Evolutionary conservation across 148 eudicot species (phyloP).

Genomic region (Amaranthus cruentus): DNA sequence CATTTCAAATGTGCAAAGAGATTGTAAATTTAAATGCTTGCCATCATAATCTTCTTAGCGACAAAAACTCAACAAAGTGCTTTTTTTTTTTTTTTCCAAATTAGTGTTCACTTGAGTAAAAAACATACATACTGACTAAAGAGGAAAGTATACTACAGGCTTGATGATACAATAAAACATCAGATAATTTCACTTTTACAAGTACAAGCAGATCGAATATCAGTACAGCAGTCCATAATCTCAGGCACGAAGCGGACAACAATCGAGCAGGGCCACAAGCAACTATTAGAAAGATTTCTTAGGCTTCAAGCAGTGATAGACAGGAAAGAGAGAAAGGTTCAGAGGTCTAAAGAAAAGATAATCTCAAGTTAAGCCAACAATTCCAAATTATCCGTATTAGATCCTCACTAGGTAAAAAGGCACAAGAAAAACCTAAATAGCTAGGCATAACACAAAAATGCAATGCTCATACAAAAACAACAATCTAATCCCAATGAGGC

Average conservation of each 20-base stretch:
- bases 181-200: not conserved
- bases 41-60: no score
- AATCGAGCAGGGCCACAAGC: no score
- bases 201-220: no score
- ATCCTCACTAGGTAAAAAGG: not conserved
- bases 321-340: not conserved
- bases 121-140: not conserved
- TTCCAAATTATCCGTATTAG: not conserved
- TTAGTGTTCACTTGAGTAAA: not conserved
- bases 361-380: not conserved
- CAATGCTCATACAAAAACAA: not conserved
- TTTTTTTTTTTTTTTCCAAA: no score
- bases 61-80: no score
- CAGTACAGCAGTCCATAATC: no score
- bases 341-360: not conserved
- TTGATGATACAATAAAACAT: not conserved
- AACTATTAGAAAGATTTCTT: not conserved
- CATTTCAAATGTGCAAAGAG: not conserved
- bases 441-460: not conserved
- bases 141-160: not conserved
- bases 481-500: not conserved
- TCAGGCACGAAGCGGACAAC: no score
- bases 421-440: not conserved
- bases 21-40: not conserved
- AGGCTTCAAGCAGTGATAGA: slow-evolving; percentile 1